Evolutionary conservation across 306 rosid species (phyloP).

Genomic region (Ormosia emarginata): DNA sequence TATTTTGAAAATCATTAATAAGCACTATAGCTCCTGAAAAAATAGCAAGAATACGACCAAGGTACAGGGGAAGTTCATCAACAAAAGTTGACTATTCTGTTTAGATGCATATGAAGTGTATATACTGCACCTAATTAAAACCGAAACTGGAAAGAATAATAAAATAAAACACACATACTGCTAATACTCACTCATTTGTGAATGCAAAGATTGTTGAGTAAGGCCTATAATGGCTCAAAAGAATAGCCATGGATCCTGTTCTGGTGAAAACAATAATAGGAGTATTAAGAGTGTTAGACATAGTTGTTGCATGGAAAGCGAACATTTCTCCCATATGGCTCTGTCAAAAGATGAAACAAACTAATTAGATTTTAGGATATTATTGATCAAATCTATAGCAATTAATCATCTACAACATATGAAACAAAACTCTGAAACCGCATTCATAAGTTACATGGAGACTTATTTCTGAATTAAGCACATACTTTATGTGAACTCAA

Average conservation of each 20-base stretch:
- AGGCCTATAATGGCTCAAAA: conserved; percentile 88
- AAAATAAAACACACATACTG: neutral
- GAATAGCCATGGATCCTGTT: conserved; percentile 94
- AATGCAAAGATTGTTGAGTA: conserved; percentile 90
- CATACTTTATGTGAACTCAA: conserved; percentile 50
- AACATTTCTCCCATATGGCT: conserved; percentile 87
- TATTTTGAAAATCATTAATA: neutral
- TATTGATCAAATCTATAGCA: neutral
- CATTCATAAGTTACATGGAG: neutral
- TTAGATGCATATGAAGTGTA: neutral
- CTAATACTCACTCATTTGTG: conserved; percentile 82
- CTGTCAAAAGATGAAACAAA: conserved; percentile 45
- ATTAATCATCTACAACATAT: neutral
- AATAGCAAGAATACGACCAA: neutral
- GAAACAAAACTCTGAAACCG: conserved; percentile 10
- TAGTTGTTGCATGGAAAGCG: conserved; percentile 88
- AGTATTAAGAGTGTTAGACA: conserved; percentile 77
- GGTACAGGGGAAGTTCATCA: conserved; percentile 2
- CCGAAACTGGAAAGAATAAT: neutral
- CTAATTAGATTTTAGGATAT: conserved; percentile 10
- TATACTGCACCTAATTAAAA: neutral
- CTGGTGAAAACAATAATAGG: conserved; percentile 88
- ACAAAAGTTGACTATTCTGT: neutral
- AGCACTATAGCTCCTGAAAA: neutral
- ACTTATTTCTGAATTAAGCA: neutral